Conservation (phyloP, 2,329 filamentous ascomycete species). For the Colletotrichum euphorbiae region DNA sequence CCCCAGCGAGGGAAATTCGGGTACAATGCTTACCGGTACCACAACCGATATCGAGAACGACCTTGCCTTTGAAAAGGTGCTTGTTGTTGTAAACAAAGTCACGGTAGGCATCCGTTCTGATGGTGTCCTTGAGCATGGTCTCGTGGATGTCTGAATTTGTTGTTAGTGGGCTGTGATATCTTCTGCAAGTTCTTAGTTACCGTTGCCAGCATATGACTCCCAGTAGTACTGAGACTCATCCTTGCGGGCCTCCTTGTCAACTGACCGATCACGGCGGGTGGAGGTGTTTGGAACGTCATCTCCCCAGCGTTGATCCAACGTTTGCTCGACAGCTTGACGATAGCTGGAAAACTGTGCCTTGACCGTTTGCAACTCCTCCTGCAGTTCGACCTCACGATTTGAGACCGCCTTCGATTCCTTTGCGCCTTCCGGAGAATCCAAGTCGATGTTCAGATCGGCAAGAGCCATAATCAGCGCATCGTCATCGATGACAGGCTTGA, state of each 20-base stretch:
- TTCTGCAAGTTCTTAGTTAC: constrained; percentile 53
- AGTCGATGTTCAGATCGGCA: constrained; percentile 75
- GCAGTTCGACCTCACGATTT: constrained; percentile 66
- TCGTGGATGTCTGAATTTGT: constrained; percentile 83
- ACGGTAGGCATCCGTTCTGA: constrained; percentile 91
- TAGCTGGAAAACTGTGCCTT: constrained; percentile 74
- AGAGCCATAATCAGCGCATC: constrained; percentile 90
- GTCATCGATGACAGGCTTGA: constrained; percentile 88
- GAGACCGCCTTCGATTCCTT: constrained; percentile 52
- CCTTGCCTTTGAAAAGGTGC: constrained; percentile 85
- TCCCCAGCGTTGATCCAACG: constrained; percentile 73
- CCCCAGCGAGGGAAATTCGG: neutral
- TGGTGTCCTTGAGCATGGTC: constrained; percentile 91
- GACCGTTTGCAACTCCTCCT: constrained; percentile 70
- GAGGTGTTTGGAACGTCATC: constrained; percentile 58
- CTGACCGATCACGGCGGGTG: constrained; percentile 41
- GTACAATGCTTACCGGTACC: constrained; percentile 66
- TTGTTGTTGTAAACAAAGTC: constrained; percentile 97
- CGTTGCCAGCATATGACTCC: constrained; percentile 72
- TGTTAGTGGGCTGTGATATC: constrained; percentile 7
- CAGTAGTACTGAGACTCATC: constrained; percentile 62
- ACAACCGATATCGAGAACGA: constrained; percentile 91
- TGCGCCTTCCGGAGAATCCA: constrained; percentile 47
- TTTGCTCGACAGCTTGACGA: constrained; percentile 72
- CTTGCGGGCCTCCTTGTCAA: constrained; percentile 41